These are phyloP conservation scores for Aaosphaeria pasadenensis DNA, from an alignment of 2,329 filamentous ascomycete species.

Conservation along the genomic window DNA sequence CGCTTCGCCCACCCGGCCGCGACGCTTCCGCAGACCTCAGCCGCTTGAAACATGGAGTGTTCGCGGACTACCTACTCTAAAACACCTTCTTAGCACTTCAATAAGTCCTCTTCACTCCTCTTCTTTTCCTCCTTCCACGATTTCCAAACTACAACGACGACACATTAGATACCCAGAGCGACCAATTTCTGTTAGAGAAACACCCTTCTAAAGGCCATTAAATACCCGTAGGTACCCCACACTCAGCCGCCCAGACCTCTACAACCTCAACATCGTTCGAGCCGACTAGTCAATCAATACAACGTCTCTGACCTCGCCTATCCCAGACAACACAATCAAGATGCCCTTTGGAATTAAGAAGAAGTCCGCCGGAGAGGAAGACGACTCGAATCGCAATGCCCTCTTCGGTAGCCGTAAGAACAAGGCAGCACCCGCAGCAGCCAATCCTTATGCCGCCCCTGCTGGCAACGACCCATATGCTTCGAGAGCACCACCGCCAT, in stretches of 20 bases:
- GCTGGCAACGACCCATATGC: constrained; percentile 54
- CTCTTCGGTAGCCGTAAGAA: constrained; percentile 57
- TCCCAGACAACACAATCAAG: constrained; percentile 4
- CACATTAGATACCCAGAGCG: no score
- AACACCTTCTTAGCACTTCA: no score
- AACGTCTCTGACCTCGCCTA: background rate
- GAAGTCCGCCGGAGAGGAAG: constrained; percentile 42
- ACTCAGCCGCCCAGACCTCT: background rate
- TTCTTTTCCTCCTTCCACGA: no score
- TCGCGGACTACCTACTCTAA: no score
- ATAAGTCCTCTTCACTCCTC: no score
- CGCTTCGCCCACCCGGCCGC: no score
- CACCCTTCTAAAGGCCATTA: no score
- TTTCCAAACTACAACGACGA: no score
- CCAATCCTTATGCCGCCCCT: constrained; percentile 55
- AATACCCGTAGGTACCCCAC: background rate
- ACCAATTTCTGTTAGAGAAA: no score
- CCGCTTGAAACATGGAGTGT: no score
- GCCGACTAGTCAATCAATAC: background rate
- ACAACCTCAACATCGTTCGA: background rate
- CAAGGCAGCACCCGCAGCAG: constrained; percentile 49
- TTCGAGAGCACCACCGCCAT: constrained; percentile 35
- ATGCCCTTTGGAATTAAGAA: constrained; percentile 56
- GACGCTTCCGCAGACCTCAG: no score
- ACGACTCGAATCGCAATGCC: constrained; percentile 54